Percentiles rank a stretch among this genome's conserved stretches.
Evolutionary conservation across 2,329 filamentous ascomycete genomes (phyloP).

Genomic region (Mycosphaerella arachidis): DNA sequence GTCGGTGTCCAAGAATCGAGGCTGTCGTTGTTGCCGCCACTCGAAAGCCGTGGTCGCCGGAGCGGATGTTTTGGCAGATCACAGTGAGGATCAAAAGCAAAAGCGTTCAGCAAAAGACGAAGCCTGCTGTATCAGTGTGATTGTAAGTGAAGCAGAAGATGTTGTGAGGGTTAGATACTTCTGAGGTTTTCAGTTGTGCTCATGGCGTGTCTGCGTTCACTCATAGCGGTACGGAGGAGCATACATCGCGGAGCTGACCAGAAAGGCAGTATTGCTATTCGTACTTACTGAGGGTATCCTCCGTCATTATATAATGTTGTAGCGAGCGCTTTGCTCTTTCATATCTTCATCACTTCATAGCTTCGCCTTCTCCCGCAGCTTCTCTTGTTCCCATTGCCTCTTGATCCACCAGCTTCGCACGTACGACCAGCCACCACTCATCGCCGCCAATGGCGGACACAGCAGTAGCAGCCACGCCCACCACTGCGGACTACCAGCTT

Average conservation of each 20-base stretch:
- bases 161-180: background rate
- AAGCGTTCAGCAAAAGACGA: background rate
- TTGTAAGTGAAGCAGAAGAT: background rate
- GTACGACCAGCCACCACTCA: slow-evolving; percentile 66
- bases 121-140: background rate
- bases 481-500: slow-evolving; percentile 65
- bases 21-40: background rate
- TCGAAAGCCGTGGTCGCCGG: background rate
- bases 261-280: background rate
- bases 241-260: background rate
- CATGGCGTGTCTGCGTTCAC: background rate
- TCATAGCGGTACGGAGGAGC: background rate
- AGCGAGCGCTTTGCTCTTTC: slow-evolving; percentile 10
- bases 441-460: slow-evolving; percentile 69
- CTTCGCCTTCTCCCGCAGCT: slow-evolving; percentile 55
- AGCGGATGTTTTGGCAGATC: background rate
- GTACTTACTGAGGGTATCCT: background rate
- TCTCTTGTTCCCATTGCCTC: slow-evolving; percentile 62
- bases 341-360: slow-evolving; percentile 37
- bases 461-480: slow-evolving; percentile 70
- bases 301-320: background rate
- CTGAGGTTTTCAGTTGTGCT: background rate
- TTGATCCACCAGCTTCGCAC: slow-evolving; percentile 68
- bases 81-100: background rate
- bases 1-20: background rate